These are phyloP conservation scores for Pyrenochaeta sp. DNA, from an alignment of 2,329 filamentous ascomycete genomes.

Conservation along the genomic window DNA sequence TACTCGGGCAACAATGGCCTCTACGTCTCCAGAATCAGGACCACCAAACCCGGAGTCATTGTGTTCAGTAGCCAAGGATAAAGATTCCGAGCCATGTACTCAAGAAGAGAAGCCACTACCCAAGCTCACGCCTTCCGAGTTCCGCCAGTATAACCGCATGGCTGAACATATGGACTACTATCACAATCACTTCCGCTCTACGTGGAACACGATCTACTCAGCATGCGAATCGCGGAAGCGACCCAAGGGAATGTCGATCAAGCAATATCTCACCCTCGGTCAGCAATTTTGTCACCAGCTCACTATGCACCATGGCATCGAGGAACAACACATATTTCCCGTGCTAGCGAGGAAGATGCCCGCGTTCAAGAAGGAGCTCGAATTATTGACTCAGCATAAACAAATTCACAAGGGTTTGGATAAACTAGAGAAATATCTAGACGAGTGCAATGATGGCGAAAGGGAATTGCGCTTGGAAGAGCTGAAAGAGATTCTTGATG, in stretches of 20 bases:
- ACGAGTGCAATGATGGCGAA: conserved; percentile 69
- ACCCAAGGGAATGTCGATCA: conserved; percentile 70
- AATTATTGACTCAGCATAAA: conserved; percentile 77
- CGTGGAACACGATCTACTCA: conserved; percentile 75
- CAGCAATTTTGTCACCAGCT: conserved; percentile 76
- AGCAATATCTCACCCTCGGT: conserved; percentile 72
- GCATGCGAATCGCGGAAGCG: conserved; percentile 69
- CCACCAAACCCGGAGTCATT: conserved; percentile 6
- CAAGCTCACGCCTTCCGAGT: conserved; percentile 72
- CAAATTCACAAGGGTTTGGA: conserved; percentile 82
- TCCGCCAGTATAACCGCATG: conserved; percentile 74
- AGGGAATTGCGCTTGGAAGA: conserved; percentile 63
- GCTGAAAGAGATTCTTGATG: conserved; percentile 76
- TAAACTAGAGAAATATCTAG: conserved; percentile 70
- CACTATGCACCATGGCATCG: conserved; percentile 81
- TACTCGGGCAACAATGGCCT: conserved; percentile 10
- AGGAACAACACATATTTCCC: conserved; percentile 84
- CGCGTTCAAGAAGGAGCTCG: conserved; percentile 72
- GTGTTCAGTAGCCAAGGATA: conserved; percentile 6
- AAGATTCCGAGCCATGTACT: not conserved
- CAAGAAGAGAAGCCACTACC: conserved; percentile 58
- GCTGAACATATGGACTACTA: conserved; percentile 79
- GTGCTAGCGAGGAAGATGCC: conserved; percentile 79
- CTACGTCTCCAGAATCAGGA: not conserved
- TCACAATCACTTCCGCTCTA: conserved; percentile 48